Conservation (phyloP, 805 yeast species). For the Metschnikowia cerradonensis region DNA sequence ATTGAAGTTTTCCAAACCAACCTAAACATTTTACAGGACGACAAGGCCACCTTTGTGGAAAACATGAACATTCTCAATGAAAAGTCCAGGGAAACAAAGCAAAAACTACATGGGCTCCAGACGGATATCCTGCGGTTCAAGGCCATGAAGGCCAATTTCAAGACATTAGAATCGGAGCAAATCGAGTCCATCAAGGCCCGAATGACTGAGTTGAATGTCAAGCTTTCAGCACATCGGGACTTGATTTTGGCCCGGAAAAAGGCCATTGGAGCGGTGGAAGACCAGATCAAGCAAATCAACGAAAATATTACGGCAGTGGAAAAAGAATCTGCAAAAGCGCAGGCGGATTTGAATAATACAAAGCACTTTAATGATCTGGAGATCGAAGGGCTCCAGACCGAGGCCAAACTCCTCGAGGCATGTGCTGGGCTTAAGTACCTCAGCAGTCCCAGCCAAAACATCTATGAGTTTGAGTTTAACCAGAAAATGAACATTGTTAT, state of each 20-base stretch:
- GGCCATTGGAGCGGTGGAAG: conserved; percentile 9
- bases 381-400: conserved; percentile 13
- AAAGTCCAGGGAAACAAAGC: conserved; percentile 9
- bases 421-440: conserved; percentile 23
- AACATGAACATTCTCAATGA: conserved; percentile 15
- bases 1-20: conserved; percentile 27
- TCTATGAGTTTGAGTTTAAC: conserved; percentile 13
- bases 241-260: conserved; percentile 14
- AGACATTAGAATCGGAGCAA: conserved; percentile 15
- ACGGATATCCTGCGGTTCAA: conserved; percentile 18
- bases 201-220: conserved; percentile 16
- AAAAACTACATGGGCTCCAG: conserved; percentile 10
- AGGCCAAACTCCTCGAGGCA: conserved; percentile 24
- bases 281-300: conserved; percentile 8
- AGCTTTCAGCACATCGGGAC: conserved; percentile 12
- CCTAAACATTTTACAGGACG: conserved; percentile 19
- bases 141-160: conserved; percentile 15
- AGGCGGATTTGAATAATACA: conserved; percentile 8
- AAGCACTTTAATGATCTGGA: conserved; percentile 12
- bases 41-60: conserved; percentile 13
- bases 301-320: conserved; percentile 18
- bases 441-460: conserved; percentile 2
- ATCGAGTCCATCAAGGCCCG: conserved; percentile 9
- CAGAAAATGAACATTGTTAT: conserved; percentile 8
- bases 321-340: conserved; percentile 17